Percentiles rank a stretch among this genome's conserved stretches.
These are phyloP conservation scores for Cordia subcordata DNA, from an alignment of 257 asterid species.

Conservation along the genomic window DNA sequence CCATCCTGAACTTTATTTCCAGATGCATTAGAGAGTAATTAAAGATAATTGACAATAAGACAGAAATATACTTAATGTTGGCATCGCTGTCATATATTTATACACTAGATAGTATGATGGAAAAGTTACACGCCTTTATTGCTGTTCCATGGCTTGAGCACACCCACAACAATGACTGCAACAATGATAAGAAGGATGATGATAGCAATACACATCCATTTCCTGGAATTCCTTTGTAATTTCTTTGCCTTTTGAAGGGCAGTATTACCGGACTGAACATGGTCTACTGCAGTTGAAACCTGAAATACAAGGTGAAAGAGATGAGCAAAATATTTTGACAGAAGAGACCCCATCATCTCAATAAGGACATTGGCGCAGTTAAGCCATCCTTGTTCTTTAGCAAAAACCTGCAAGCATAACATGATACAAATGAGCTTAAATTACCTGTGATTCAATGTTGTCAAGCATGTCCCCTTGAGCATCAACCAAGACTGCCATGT, in stretches of 20 bases:
- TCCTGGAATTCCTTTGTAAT: conserved; percentile 75
- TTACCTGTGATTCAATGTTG: conserved; percentile 96
- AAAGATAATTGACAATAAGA: too few species aligned
- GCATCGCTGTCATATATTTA: conserved; percentile 9
- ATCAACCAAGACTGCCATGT: conserved; percentile 97
- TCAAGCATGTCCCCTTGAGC: conserved; percentile 99
- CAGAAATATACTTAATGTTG: too few species aligned
- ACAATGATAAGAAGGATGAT: conserved; percentile 72
- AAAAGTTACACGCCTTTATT: conserved; percentile 66
- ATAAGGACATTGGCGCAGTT: too few species aligned
- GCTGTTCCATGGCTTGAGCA: conserved; percentile 85
- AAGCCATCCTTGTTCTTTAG: too few species aligned
- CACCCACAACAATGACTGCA: conserved; percentile 70
- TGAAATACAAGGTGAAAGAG: conserved; percentile 17
- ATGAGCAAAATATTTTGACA: neutral
- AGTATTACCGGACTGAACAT: conserved; percentile 84
- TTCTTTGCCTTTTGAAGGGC: conserved; percentile 91
- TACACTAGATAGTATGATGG: conserved; percentile 14
- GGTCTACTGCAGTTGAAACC: conserved; percentile 97
- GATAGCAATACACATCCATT: conserved; percentile 98
- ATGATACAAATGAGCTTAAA: too few species aligned
- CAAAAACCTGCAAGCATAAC: too few species aligned
- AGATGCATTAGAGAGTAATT: too few species aligned
- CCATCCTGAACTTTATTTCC: neutral
- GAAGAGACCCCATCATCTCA: too few species aligned